Evolutionary conservation across 2,329 filamentous ascomycete genomes (phyloP), one percentile per base, ranked within the genome.

Genomic region (Botrytis deweyae): DNA sequence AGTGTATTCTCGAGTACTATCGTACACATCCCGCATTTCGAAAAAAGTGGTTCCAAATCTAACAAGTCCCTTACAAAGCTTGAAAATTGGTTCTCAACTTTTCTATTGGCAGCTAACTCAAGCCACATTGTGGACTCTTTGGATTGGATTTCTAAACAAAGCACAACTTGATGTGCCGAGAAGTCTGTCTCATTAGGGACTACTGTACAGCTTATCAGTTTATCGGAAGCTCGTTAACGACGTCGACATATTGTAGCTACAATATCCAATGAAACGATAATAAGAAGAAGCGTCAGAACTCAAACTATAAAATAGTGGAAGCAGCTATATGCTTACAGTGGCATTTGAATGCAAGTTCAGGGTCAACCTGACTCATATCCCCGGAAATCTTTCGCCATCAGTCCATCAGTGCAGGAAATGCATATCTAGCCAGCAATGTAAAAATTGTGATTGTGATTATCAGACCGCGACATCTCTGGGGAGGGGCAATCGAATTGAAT

Each of bases 311-410:
- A 7, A 29, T 29, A 29, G 22, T 52, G 12, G 42, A 40, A 16
- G 46, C 65, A 55, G 29, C 46, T 55, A 12, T 12, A 67, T 55
- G 40, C 22, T 52, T 40, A 40, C 33, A 55, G 3, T 49, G 33
- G 46, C 65, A 67, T 29, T 12, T 12, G 33, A 22, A 55, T 67
- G 65, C 65, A 67, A 40, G 46, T 55, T 67, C 25, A 67, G 44
- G 22, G 18, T 29, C 65, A 67, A 40, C 38, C 65, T 40, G 38
- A n/a, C 8, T 55, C 33, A 12, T 7, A 55, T 38, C 22, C 22
- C 7, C 8, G n/a, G 33, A 36, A 36, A 9, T 20, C 29, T 36
- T 36, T 36, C 36, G n/a, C n/a, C 18, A 22, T 33, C 9, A 4
- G 33, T 62, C 59, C 36, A 40, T 16, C 59, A 8, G 42, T 66